Evolutionary conservation across 2,329 filamentous ascomycete genomes (phyloP).

Genomic region (Claviceps spartinae): DNA sequence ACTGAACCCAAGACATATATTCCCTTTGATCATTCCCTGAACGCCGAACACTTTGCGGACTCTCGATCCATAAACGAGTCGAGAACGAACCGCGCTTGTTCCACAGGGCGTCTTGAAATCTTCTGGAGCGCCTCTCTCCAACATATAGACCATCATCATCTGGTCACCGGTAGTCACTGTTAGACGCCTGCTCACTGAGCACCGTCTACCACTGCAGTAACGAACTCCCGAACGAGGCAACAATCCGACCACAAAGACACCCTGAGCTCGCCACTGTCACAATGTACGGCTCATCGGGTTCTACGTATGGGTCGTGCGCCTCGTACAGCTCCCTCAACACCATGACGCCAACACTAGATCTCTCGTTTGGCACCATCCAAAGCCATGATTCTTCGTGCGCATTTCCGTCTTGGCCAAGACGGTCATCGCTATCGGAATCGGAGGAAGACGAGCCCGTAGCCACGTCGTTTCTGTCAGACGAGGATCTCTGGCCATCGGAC

Average conservation of each 20-base stretch:
- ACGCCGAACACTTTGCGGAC: neutral
- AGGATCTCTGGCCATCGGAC: constrained; percentile 44
- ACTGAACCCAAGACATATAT: neutral
- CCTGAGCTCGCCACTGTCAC: neutral
- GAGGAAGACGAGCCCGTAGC: constrained; percentile 30
- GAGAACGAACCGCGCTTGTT: neutral
- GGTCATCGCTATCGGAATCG: constrained; percentile 34
- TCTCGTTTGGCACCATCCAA: constrained; percentile 27
- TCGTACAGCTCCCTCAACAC: constrained; percentile 36
- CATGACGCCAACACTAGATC: constrained; percentile 31
- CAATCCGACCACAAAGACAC: neutral
- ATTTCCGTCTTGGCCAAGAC: constrained; percentile 45
- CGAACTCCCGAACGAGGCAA: neutral
- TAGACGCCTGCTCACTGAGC: neutral
- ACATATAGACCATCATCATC: neutral
- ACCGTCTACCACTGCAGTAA: too few relatives aligned
- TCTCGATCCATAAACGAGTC: neutral
- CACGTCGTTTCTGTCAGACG: constrained; percentile 47
- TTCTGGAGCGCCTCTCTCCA: neutral
- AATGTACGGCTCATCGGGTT: constrained; percentile 30
- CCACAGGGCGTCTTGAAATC: neutral
- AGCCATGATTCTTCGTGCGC: constrained; percentile 34
- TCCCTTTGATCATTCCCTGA: neutral
- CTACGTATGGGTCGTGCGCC: constrained; percentile 18
- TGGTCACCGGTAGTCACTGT: neutral